Conservation (phyloP, 108 stramenopile species). For the Epipyxis sp. region DNA sequence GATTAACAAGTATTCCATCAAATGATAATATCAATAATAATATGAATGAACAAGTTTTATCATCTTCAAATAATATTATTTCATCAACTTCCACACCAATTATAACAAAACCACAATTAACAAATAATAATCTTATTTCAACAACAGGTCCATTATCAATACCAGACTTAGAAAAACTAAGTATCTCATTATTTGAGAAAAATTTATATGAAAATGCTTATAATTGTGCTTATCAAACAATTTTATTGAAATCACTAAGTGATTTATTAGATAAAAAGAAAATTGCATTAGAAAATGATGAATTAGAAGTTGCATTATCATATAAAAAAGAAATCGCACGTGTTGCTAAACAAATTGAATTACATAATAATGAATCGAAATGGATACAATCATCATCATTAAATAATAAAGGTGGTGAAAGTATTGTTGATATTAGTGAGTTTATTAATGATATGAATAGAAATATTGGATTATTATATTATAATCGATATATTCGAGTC, state of each 20-base stretch:
- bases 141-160: background rate
- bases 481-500: background rate
- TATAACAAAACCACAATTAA: background rate
- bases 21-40: no score
- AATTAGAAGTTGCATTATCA: background rate
- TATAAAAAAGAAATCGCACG: background rate
- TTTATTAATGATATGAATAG: background rate
- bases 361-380: background rate
- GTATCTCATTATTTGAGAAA: background rate
- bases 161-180: background rate
- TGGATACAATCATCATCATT: background rate
- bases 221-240: background rate
- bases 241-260: background rate
- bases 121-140: background rate
- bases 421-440: background rate
- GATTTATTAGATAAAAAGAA: background rate
- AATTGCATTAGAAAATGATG: background rate
- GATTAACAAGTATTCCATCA: background rate
- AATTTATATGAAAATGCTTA: constrained; percentile 1
- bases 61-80: background rate
- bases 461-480: background rate
- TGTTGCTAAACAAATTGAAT: background rate
- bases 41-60: no score
- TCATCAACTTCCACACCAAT: background rate
- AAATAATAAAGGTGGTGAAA: background rate